Base-by-base conservation (phyloP, 257 asterid species). In the Gardenia jasminoides region DNA sequence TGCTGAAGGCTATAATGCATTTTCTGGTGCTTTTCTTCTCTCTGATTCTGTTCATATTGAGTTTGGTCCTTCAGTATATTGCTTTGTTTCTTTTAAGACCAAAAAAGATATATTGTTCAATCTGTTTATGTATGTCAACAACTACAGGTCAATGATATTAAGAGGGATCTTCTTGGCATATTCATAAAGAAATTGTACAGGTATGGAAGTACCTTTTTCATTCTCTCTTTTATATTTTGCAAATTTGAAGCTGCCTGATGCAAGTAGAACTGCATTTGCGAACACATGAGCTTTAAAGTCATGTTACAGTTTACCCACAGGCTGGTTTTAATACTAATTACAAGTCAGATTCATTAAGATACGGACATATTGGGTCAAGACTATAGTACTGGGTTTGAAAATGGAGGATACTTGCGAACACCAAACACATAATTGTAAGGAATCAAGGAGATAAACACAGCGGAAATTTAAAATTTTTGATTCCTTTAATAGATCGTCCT, bases 1-100 rank as follows among this genome's bases (percentile, higher is more conserved):
- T 90, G 56, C 97, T 94, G n/a, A 91, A 91, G 82, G 94, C 94
- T 65, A 88, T 91, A 70, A 91, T 91, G 97, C 92, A 91, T 83
- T 91, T 90, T 76, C 89, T 91, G 92, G 84, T 81, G 76, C 72
- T 54, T 17, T 44, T 28, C 6, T 47, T 19, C 0, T 52, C 54
- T 44, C 69, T 47, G 43, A 24, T 79, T 56, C n/a, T 15, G 19
- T 69, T 5, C 28, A 24, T 16, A 4, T 26, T 58, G 44, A 31
- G 6, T 22, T 10, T 46, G 19, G 28, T n/a, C 12, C 8, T 62
- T 16, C 13, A 62, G 67, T 69, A 16, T 16, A 28, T 19, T 64
- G 64, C 3, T 62, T 2, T 44, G 56, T 67, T 36, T 7, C 17
- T 48, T 24, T 31, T 68, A 47, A 43, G 41, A 39, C 31, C 26